Evolutionary conservation across 331 rosid genomes (phyloP).

Genomic region (Spiraea crenata): DNA sequence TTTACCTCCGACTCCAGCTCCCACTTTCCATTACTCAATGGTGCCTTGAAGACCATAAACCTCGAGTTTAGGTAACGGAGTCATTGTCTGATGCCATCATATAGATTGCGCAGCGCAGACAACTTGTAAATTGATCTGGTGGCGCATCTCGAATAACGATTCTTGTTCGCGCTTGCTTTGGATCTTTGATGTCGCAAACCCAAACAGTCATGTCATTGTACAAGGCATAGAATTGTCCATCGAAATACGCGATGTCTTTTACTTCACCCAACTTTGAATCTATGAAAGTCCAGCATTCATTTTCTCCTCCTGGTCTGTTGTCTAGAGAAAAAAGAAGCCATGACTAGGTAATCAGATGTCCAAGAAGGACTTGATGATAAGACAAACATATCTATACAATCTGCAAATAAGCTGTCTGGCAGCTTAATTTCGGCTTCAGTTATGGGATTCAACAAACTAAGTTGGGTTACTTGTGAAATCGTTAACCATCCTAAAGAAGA

Average conservation of each 20-base stretch:
- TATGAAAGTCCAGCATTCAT: no score
- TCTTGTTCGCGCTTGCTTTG: neutral
- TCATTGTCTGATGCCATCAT: neutral
- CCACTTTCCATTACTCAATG: neutral
- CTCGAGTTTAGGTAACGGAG: neutral
- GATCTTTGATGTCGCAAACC: no score
- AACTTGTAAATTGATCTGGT: no score
- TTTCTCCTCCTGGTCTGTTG: neutral
- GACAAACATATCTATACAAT: neutral
- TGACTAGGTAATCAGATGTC: neutral
- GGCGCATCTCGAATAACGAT: neutral
- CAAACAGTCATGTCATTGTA: neutral
- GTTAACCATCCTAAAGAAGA: no score
- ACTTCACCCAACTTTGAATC: neutral
- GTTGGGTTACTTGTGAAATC: no score
- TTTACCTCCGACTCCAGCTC: neutral
- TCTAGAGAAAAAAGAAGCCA: neutral
- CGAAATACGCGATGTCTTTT: neutral
- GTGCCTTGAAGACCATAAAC: slow-evolving; percentile 4
- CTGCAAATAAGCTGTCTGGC: no score
- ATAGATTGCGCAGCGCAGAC: no score
- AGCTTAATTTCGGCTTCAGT: no score
- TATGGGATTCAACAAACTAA: no score
- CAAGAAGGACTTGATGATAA: neutral
- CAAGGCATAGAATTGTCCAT: no score